Conservation (phyloP, 1,284 basidiomycete species). For the Coniferiporia weirii region DNA sequence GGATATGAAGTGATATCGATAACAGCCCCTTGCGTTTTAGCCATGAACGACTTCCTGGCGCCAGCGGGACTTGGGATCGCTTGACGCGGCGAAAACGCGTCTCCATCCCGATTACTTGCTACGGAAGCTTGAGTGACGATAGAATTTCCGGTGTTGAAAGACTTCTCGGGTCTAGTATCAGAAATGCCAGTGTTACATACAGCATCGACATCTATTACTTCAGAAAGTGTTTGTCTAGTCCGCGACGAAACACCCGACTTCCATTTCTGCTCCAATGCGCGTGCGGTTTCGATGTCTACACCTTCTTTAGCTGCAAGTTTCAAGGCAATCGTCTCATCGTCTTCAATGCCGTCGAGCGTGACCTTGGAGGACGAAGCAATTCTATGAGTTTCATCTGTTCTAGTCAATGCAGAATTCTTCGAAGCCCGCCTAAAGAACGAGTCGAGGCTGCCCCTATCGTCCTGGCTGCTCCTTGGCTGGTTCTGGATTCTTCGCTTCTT, state of each 20-base stretch:
- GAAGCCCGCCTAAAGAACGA: constrained; percentile 9
- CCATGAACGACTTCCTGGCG: background rate
- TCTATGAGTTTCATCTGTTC: background rate
- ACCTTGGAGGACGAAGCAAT: constrained; percentile 2
- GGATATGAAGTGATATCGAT: constrained; percentile 11
- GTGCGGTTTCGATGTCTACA: constrained; percentile 11
- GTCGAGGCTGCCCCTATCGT: constrained; percentile 10
- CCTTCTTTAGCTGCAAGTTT: constrained; percentile 14
- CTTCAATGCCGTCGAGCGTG: constrained; percentile 4
- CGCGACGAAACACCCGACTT: constrained; percentile 1
- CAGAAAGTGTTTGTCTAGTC: constrained; percentile 2
- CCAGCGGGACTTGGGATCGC: background rate
- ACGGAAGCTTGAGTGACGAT: background rate
- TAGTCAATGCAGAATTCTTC: background rate
- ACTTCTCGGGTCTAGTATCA: background rate
- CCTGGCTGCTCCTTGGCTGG: background rate
- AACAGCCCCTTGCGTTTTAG: background rate
- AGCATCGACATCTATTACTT: constrained; percentile 18
- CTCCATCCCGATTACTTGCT: background rate
- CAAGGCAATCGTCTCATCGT: constrained; percentile 11
- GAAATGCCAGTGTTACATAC: background rate
- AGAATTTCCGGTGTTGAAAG: background rate
- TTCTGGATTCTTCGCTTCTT: constrained; percentile 13
- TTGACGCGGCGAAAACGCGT: background rate
- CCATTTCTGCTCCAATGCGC: constrained; percentile 16